A percentile compares a stretch with the other conserved stretches of the same genome.
Conservation (phyloP, 768 basidiomycete species). For the Leccinum subgranulosum region DNA sequence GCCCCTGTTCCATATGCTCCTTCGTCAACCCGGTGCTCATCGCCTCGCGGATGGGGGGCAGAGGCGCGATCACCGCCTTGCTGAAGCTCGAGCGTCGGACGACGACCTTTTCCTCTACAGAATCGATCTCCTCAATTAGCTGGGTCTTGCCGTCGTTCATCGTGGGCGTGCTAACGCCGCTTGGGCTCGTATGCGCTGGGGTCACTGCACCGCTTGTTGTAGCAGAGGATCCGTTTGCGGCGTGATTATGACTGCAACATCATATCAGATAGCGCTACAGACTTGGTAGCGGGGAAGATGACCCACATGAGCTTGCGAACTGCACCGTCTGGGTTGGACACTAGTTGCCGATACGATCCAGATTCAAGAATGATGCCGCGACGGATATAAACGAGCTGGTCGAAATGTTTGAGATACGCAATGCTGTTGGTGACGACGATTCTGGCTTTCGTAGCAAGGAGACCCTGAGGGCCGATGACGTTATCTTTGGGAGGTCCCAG, state of each 20-base stretch:
- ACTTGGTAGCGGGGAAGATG: neutral
- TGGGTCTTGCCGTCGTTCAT: constrained; percentile 20
- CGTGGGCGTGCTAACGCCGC: constrained; percentile 18
- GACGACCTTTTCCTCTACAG: constrained; percentile 56
- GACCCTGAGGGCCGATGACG: constrained; percentile 81
- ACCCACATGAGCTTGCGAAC: constrained; percentile 70
- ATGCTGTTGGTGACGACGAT: constrained; percentile 86
- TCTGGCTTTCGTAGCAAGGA: constrained; percentile 80
- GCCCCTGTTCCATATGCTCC: constrained; percentile 78
- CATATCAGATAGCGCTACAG: neutral
- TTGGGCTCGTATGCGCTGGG: constrained; percentile 39
- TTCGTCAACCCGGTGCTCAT: constrained; percentile 50
- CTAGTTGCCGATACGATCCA: constrained; percentile 60
- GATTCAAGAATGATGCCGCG: constrained; percentile 79
- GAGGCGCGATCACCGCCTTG: constrained; percentile 49
- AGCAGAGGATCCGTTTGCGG: constrained; percentile 41
- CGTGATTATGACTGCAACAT: constrained; percentile 43
- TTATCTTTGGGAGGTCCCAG: constrained; percentile 47
- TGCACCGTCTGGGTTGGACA: constrained; percentile 60
- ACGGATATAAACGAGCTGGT: constrained; percentile 71
- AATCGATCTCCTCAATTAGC: constrained; percentile 26
- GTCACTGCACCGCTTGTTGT: constrained; percentile 45
- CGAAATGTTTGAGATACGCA: constrained; percentile 76
- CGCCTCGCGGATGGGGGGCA: constrained; percentile 37
- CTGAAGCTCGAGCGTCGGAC: constrained; percentile 54